Evolutionary conservation across 305 asterid species (phyloP).

Genomic region (Solanum chacoense): DNA sequence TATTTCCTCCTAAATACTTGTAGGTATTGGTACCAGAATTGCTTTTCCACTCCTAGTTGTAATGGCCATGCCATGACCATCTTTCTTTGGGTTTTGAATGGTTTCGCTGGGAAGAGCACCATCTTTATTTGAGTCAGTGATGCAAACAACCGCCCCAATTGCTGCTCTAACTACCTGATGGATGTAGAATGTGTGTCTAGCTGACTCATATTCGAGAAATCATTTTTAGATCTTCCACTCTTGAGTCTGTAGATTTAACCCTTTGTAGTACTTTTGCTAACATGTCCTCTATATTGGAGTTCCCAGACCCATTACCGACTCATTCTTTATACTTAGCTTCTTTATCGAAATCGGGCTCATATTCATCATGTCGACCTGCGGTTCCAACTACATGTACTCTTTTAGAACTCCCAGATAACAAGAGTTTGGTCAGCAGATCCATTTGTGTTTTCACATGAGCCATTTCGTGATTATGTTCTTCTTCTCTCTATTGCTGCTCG

Average conservation of each 20-base stretch:
- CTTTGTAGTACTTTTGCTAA: too few species aligned
- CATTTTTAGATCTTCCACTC: background rate
- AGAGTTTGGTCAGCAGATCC: too few species aligned
- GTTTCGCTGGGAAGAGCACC: background rate
- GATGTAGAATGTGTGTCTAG: background rate
- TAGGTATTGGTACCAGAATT: rapidly evolving
- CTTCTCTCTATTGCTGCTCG: too few species aligned
- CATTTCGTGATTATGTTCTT: too few species aligned
- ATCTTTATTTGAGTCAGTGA: background rate
- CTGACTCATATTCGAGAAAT: background rate
- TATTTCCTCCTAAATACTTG: background rate
- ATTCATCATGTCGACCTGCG: too few species aligned
- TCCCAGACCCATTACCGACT: too few species aligned
- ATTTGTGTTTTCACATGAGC: too few species aligned
- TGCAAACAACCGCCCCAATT: background rate
- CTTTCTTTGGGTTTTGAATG: background rate
- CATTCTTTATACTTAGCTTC: too few species aligned
- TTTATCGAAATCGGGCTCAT: too few species aligned
- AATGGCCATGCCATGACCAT: background rate
- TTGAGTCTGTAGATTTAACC: background rate
- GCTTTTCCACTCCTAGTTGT: background rate
- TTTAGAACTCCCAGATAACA: too few species aligned
- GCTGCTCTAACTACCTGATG: background rate
- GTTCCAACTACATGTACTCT: too few species aligned
- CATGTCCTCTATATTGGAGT: too few species aligned